Conservation (phyloP, 1,284 basidiomycete species). For the Sanghuangporus sanghuang region DNA sequence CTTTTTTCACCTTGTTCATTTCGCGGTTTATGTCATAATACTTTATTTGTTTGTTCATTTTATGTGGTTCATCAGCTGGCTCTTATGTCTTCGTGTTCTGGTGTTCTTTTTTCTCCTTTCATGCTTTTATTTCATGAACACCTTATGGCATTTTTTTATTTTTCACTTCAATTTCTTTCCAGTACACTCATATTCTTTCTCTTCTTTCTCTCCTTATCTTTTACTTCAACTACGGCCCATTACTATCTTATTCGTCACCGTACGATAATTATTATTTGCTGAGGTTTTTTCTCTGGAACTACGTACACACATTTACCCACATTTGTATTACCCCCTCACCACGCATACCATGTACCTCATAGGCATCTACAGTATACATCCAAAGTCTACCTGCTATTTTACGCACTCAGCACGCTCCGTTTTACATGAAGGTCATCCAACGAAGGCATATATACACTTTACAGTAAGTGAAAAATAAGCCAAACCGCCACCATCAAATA, state of each 20-base stretch:
- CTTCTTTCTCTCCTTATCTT: not conserved
- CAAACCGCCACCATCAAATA: not conserved
- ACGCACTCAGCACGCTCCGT: no score
- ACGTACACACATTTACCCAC: not conserved
- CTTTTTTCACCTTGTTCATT: not conserved
- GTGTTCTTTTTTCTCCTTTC: not conserved
- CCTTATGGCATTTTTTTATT: not conserved
- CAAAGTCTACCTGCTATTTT: not conserved
- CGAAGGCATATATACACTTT: no score
- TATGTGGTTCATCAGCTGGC: not conserved
- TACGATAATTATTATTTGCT: conserved; percentile 4
- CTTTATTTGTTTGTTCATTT: not conserved
- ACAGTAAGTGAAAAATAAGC: not conserved
- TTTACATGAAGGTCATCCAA: no score
- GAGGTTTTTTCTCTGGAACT: not conserved
- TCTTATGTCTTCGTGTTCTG: not conserved
- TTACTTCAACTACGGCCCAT: not conserved
- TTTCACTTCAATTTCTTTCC: not conserved
- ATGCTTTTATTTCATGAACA: not conserved
- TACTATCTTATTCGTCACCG: conserved; percentile 9
- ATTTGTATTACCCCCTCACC: not conserved
- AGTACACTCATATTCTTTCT: not conserved
- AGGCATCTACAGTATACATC: not conserved
- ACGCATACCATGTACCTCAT: not conserved
- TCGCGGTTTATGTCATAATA: not conserved